These are phyloP conservation scores for Ophiostoma sp. DNA, from an alignment of 2,329 filamentous ascomycete species.

Conservation along the genomic window DNA sequence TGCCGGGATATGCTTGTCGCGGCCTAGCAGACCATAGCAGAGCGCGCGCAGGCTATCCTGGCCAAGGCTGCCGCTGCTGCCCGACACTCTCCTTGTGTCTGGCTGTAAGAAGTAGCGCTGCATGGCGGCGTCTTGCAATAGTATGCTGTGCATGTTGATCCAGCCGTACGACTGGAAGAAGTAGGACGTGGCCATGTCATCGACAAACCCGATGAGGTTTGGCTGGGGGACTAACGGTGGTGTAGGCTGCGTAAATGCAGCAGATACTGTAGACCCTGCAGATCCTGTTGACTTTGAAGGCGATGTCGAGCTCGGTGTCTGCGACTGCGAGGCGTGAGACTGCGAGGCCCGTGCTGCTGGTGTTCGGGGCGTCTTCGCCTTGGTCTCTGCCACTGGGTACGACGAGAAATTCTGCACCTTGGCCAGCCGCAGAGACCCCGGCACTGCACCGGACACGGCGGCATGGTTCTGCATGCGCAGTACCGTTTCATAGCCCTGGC, in stretches of 20 bases:
- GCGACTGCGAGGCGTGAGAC: neutral
- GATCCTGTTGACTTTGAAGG: neutral
- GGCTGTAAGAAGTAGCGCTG: conserved; percentile 24
- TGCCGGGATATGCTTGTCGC: conserved; percentile 23
- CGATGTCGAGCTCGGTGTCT: neutral
- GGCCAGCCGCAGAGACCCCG: conserved; percentile 28
- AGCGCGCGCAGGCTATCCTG: conserved; percentile 27
- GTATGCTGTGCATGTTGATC: conserved; percentile 31
- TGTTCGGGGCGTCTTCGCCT: neutral
- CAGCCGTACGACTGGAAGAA: conserved; percentile 31
- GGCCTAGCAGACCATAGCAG: conserved; percentile 26
- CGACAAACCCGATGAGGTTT: conserved; percentile 28
- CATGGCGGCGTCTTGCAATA: conserved; percentile 28
- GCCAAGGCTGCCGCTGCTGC: conserved; percentile 18
- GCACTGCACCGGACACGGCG: conserved; percentile 27
- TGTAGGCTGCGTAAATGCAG: neutral
- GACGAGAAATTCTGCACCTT: conserved; percentile 28
- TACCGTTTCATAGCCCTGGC: conserved; percentile 30
- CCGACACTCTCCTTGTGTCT: conserved; percentile 11
- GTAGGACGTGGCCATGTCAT: conserved; percentile 31
- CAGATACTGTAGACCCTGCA: neutral
- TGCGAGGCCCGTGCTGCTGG: neutral
- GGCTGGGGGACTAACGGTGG: conserved; percentile 21
- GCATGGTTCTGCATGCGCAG: conserved; percentile 30
- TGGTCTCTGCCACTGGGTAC: conserved; percentile 18